Conservation (phyloP, 768 basidiomycete species). For the Mycena vitilis region DNA sequence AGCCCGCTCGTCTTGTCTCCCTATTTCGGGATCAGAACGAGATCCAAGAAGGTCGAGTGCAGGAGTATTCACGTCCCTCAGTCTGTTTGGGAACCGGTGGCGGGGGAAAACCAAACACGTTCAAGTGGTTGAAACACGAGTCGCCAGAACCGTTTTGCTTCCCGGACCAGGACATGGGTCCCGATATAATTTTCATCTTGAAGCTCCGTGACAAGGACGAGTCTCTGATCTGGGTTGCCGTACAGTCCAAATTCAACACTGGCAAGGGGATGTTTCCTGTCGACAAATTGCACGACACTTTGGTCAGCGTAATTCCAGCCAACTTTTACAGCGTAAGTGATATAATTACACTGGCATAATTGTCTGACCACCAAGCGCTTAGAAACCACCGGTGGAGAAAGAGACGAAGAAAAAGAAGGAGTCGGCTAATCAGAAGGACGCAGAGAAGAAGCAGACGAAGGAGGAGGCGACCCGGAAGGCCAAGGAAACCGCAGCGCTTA, state of each 20-base stretch:
- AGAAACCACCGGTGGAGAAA: background rate
- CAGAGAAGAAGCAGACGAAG: no score
- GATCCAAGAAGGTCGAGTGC: background rate
- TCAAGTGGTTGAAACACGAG: background rate
- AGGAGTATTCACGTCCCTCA: slow-evolving; percentile 5
- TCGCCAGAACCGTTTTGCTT: background rate
- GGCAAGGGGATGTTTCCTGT: no score
- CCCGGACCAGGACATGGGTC: slow-evolving; percentile 2
- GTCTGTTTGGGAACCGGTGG: background rate
- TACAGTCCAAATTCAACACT: slow-evolving; percentile 7
- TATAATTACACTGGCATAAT: background rate
- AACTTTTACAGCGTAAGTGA: background rate
- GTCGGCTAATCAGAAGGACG: background rate
- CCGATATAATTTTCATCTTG: slow-evolving; percentile 8
- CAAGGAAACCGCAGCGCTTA: no score
- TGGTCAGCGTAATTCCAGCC: background rate
- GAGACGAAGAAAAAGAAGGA: background rate
- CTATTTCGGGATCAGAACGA: background rate
- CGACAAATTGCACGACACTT: background rate
- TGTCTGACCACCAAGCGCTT: background rate
- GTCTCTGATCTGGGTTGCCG: slow-evolving; percentile 13
- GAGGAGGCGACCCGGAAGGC: no score
- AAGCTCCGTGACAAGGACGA: background rate
- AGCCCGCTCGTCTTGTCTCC: slow-evolving; percentile 11
- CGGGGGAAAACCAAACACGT: background rate